Conservation (phyloP, 768 basidiomycete genomes). For the Rubroboletus satanas region DNA sequence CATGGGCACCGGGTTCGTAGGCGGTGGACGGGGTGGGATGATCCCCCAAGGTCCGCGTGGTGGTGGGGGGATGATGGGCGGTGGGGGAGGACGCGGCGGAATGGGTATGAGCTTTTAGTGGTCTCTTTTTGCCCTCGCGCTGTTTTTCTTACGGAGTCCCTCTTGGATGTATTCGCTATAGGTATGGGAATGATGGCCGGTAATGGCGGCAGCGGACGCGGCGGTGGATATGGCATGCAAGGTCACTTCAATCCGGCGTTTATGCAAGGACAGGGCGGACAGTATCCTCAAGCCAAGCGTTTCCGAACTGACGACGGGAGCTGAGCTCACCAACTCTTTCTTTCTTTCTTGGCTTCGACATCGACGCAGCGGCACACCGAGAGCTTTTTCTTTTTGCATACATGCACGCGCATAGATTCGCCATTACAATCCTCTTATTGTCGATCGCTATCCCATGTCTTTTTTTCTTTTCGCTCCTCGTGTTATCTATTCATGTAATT, state of each 20-base stretch:
- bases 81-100: slow-evolving; percentile 37
- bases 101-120: slow-evolving; percentile 48
- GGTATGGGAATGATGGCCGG: slow-evolving; percentile 53
- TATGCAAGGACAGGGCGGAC: slow-evolving; percentile 47
- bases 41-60: slow-evolving; percentile 46
- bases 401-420: not conserved
- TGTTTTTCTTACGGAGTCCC: slow-evolving; percentile 32
- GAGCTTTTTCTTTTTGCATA: not conserved
- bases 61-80: slow-evolving; percentile 49
- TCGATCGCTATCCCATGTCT: slow-evolving; percentile 9
- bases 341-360: not conserved
- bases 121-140: slow-evolving; percentile 12
- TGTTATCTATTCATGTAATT: slow-evolving; percentile 32
- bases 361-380: not conserved
- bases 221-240: slow-evolving; percentile 48
- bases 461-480: not conserved
- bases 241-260: slow-evolving; percentile 79
- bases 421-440: not conserved
- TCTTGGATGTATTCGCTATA: slow-evolving; percentile 33
- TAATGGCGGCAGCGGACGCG: slow-evolving; percentile 30
- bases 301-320: slow-evolving; percentile 52
- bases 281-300: slow-evolving; percentile 47
- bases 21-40: slow-evolving; percentile 47
- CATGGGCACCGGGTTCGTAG: slow-evolving; percentile 42
- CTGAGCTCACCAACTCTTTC: slow-evolving; percentile 9